Evolutionary conservation across 2,329 filamentous ascomycete species (phyloP), one percentile per base, ranked within the genome.

Genomic region (Blumeria graminis): DNA sequence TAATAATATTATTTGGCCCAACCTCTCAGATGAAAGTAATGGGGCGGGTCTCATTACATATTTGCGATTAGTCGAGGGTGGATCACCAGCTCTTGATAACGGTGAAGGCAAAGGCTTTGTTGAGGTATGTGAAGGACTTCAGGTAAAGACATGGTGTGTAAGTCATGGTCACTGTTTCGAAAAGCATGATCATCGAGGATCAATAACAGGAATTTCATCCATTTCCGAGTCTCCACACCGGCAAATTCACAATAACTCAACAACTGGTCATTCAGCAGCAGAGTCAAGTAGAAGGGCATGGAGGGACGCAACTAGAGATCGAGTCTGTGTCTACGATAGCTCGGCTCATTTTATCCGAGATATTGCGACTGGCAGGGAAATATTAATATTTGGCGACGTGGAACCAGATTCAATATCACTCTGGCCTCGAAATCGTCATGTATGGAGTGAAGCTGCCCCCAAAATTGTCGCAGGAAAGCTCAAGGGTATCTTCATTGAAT

Each of bases 1-100:
- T 72, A 98, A 98, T 69, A 93, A 95, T 65, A 73, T 94, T 57
- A 94, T 96, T 56, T 98, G 92, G 92, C 92, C 92, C 0, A 98
- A 98, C 62, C 71, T 98, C 41, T 93, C 87, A 0, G 90, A 98
- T 65, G 92, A 98, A 69, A 92, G 94, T 67, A 88, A 89, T 36
- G 92, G 92, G 28, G 89, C 89, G 3, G 92, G 92, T 0, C 75
- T 98, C 33, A 80, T 98, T 36, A 94, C 87, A 0, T 96, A 94
- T 63, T 82, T 88, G 67, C 79, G 92, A 14, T 73, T 98, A 9
- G 82, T 86, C 5, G 89, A 95, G 66, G 90, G 89, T 10, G 90
- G 90, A 3, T 92, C 90, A 58, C 81, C 84, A 1, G 82, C 86
- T 32, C 72, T 94, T 6, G 89, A 88, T 1, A 82, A 86, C 59